Percentiles rank a stretch among this genome's conserved stretches.
These are phyloP conservation scores for Alternaria incomplexa DNA, from an alignment of 2,329 filamentous ascomycete species.

Conservation along the genomic window DNA sequence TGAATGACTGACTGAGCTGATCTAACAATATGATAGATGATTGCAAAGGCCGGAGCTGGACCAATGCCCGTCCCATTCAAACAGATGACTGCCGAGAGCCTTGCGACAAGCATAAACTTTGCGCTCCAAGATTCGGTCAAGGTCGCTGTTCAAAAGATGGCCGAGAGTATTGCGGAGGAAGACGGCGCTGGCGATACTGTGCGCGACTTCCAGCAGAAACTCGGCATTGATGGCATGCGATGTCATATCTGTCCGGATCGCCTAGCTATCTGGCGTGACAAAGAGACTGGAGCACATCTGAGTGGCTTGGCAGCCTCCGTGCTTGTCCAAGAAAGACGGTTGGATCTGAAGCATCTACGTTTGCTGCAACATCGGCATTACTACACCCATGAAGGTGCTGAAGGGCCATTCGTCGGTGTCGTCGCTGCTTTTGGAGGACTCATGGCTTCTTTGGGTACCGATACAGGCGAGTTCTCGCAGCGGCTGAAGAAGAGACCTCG, in stretches of 20 bases:
- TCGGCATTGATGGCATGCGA: slow-evolving; percentile 21
- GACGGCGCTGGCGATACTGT: slow-evolving; percentile 19
- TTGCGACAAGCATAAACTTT: slow-evolving; percentile 55
- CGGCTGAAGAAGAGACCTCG: slow-evolving; percentile 12
- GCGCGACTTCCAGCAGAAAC: slow-evolving; percentile 16
- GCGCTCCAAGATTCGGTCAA: slow-evolving; percentile 50
- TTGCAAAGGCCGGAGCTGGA: slow-evolving; percentile 57
- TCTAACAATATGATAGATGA: slow-evolving; percentile 45
- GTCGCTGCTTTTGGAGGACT: slow-evolving; percentile 20
- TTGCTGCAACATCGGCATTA: slow-evolving; percentile 27
- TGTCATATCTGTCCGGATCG: slow-evolving; percentile 28
- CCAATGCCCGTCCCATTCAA: slow-evolving; percentile 57
- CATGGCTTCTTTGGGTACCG: slow-evolving; percentile 11
- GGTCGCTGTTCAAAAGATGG: slow-evolving; percentile 24
- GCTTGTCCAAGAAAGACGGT: slow-evolving; percentile 7
- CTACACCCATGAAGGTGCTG: slow-evolving; percentile 29
- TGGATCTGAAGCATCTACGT: slow-evolving; percentile 17
- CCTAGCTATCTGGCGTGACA: slow-evolving; percentile 26
- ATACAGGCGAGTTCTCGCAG: slow-evolving; percentile 17
- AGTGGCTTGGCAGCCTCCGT: slow-evolving; percentile 21
- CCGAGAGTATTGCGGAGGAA: slow-evolving; percentile 20
- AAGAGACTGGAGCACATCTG: slow-evolving; percentile 22
- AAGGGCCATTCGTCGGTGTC: slow-evolving; percentile 13
- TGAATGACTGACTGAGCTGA: too few relatives aligned
- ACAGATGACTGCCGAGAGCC: slow-evolving; percentile 51